Evolutionary conservation across 257 asterid species (phyloP).

Genomic region (Solanum infundibuliforme): DNA sequence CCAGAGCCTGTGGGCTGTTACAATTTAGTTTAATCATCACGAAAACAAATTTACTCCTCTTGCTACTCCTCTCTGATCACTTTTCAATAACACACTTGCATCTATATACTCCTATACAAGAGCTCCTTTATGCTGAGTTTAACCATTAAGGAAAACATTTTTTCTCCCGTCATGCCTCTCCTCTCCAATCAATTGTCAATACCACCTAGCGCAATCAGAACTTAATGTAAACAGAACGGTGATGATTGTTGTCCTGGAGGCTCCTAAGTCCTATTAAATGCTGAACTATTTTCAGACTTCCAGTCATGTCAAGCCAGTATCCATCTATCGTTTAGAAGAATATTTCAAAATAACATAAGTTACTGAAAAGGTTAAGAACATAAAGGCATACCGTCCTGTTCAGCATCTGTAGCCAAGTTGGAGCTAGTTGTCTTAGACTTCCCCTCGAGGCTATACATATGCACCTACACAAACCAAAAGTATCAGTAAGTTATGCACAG

Average conservation of each 20-base stretch:
- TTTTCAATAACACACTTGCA: not conserved
- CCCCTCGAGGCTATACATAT: conserved; percentile 39
- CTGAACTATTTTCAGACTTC: not conserved
- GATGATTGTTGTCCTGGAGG: not conserved
- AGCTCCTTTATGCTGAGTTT: not conserved
- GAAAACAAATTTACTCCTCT: not conserved
- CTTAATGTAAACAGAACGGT: not conserved
- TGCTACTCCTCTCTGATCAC: not conserved
- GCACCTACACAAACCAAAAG: conserved; percentile 38
- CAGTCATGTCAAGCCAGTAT: not conserved
- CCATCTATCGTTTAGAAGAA: not conserved
- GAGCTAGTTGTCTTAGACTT: conserved; percentile 35
- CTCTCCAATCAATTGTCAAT: not conserved
- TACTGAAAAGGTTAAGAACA: not conserved
- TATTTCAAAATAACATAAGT: not conserved
- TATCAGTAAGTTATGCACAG: conserved; percentile 1
- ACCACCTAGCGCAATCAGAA: not conserved
- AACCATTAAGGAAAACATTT: not conserved
- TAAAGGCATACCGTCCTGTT: conserved; percentile 42
- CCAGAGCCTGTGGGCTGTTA: not conserved
- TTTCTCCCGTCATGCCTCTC: not conserved
- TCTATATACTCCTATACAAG: not conserved
- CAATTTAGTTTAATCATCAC: not conserved
- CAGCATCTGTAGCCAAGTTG: conserved; percentile 37
- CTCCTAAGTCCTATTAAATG: not conserved